A percentile compares a stretch with the other conserved stretches of the same genome.
Conservation (phyloP, 2,329 filamentous ascomycete species). For the Talaromyces sp. region DNA sequence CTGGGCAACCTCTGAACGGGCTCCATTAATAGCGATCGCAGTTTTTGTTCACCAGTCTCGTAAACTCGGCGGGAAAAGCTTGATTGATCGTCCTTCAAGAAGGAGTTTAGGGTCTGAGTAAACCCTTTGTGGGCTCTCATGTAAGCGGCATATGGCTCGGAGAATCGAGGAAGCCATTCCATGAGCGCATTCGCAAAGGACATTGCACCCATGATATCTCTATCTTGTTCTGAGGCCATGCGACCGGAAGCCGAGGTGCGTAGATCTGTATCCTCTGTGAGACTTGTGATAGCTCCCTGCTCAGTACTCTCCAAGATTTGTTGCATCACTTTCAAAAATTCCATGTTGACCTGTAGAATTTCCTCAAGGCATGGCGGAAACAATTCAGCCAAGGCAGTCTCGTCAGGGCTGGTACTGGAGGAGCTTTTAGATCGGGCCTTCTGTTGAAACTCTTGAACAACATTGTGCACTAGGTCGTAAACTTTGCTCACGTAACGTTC, state of each 20-base stretch:
- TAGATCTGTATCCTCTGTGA: conserved; percentile 58
- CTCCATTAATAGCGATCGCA: conserved; percentile 91
- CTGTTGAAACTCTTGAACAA: conserved; percentile 75
- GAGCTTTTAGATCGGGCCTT: conserved; percentile 59
- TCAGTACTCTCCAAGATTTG: conserved; percentile 79
- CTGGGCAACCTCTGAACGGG: conserved; percentile 90
- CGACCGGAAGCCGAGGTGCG: conserved; percentile 47
- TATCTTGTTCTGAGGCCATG: conserved; percentile 45
- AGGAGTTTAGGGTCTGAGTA: conserved; percentile 72
- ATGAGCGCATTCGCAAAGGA: conserved; percentile 76
- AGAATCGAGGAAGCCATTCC: conserved; percentile 91
- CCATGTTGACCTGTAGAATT: conserved; percentile 77
- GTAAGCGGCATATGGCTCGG: conserved; percentile 87
- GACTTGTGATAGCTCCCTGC: conserved; percentile 71
- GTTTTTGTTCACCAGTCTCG: conserved; percentile 80
- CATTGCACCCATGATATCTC: conserved; percentile 73
- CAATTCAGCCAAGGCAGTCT: conserved; percentile 68
- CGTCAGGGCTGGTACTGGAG: conserved; percentile 67
- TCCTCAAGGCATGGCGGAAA: conserved; percentile 78
- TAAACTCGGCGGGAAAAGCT: conserved; percentile 78
- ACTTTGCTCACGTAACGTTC: conserved; percentile 90
- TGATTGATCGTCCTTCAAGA: conserved; percentile 72
- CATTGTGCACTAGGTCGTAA: conserved; percentile 73
- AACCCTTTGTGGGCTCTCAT: conserved; percentile 87
- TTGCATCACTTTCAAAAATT: conserved; percentile 73